Evolutionary conservation across 305 asterid species (phyloP).

Genomic region (Fraxinus latifolia): DNA sequence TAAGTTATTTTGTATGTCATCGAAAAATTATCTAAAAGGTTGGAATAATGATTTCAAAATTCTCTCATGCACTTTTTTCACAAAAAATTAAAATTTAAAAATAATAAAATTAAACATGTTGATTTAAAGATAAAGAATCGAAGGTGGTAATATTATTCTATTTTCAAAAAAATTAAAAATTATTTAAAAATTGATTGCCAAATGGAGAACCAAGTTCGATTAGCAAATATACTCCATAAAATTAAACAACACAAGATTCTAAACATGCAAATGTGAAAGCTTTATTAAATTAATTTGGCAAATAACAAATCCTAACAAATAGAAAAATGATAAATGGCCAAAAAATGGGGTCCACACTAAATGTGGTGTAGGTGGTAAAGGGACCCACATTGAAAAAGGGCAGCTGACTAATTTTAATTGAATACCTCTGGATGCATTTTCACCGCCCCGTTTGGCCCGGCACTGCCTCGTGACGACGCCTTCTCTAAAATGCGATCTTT

Average conservation of each 20-base stretch:
- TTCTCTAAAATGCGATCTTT: background rate
- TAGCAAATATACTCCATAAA: background rate
- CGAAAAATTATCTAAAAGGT: background rate
- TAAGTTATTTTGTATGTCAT: background rate
- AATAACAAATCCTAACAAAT: background rate
- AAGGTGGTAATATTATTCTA: background rate
- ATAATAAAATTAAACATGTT: too few relatives aligned
- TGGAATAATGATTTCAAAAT: too few relatives aligned
- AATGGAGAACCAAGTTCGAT: background rate
- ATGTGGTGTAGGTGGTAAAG: background rate
- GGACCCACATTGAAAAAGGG: constrained; percentile 23
- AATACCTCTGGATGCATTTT: constrained; percentile 27
- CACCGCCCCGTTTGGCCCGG: constrained; percentile 34
- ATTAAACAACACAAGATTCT: constrained; percentile 4
- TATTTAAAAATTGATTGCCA: background rate
- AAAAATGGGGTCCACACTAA: constrained; percentile 21
- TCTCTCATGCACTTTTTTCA: too few relatives aligned
- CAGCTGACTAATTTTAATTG: constrained; percentile 26
- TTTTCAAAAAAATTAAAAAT: background rate
- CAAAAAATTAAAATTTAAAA: too few relatives aligned
- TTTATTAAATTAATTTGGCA: background rate
- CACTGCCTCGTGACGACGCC: constrained; percentile 20
- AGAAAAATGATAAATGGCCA: background rate
- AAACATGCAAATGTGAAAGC: background rate
- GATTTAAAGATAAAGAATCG: background rate